Evolutionary conservation across 495 filamentous ascomycete genomes (phyloP), one percentile per base, ranked within the genome.

Genomic region (Pseudoneurospora amorphoporcata): DNA sequence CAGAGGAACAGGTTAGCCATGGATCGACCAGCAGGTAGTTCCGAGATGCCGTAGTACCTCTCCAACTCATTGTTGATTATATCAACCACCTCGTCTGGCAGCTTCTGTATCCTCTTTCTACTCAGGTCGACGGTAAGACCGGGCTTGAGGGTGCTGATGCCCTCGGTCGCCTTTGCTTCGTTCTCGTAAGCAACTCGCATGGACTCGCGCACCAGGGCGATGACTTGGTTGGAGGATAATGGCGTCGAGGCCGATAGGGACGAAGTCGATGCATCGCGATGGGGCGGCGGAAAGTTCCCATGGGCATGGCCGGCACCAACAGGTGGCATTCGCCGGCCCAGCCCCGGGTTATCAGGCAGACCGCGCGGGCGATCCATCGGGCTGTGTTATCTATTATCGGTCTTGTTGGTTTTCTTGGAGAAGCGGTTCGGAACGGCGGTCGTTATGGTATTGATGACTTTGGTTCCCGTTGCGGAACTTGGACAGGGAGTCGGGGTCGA

Each of bases 41-140:
- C 16, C 5, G 58, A 43, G 39, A 35, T 45, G 69, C 35, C 17
- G 19, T 74, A 79, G 53, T 72, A 97, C 95, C 95, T 86, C 84
- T 97, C 94, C 69, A 98, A 88, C 79, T 97, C 92, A 80, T 95
- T 89, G 82, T 94, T 96, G 70, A 99, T 94, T 75, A 97, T 88
- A 79, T 95, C 93, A 40, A 98, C 90, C 70, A 97, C 92, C 73
- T 95, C 92, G 58, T 94, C 92, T 1, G 95, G 94, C 76, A 99
- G 88, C 72, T 84, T 87, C 68, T 87, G 86, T 47, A 99, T 94
- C 74, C 90, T 88, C 73, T 90, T 92, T 79, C 94, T 90, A 74
- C 92, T 93, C 77, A 99, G 83, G 79, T 97, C 93, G 76, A 99
- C 90, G 16, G 94, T 97, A 74, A 97, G 84, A 35, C 88, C 88